Conservation (phyloP, 352 stramenopile genomes). For the Globisporangium orthogonon region DNA sequence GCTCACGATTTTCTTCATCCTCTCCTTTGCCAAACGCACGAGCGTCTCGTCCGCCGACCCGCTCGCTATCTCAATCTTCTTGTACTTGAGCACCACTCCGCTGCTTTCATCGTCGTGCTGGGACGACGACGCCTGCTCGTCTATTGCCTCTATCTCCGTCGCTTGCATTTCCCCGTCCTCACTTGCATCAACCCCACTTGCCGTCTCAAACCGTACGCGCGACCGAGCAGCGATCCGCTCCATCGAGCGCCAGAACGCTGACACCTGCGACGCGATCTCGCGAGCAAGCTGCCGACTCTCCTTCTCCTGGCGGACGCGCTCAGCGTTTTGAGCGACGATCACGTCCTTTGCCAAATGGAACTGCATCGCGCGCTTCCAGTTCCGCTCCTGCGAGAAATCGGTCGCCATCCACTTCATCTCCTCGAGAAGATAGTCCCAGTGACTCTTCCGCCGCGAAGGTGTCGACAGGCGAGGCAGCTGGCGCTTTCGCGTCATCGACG, state of each 20-base stretch:
- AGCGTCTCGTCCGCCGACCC: conserved; percentile 5
- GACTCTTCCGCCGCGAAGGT: conserved; percentile 48
- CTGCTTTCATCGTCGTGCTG: conserved; percentile 3
- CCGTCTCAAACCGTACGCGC: conserved; percentile 55
- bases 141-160: conserved; percentile 9
- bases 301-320: conserved; percentile 57
- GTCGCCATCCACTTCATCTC: conserved; percentile 97
- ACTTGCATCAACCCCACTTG: conserved; percentile 1
- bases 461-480: conserved; percentile 58
- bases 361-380: conserved; percentile 90
- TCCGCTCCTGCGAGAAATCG: conserved; percentile 95
- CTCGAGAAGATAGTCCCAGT: conserved; percentile 93
- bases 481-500: conserved; percentile 50
- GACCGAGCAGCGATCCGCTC: conserved; percentile 77
- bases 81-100: conserved; percentile 25
- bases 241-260: conserved; percentile 81
- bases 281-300: conserved; percentile 60
- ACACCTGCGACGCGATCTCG: conserved; percentile 61
- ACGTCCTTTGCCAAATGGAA: conserved; percentile 56
- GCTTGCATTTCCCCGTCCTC: background rate
- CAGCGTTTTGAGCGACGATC: conserved; percentile 58
- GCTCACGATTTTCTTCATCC: conserved; percentile 38
- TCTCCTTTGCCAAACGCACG: conserved; percentile 8
- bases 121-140: background rate
- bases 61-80: conserved; percentile 28